These are phyloP conservation scores for Phytophthora aleatoria DNA, from an alignment of 352 stramenopile species.

Conservation along the genomic window DNA sequence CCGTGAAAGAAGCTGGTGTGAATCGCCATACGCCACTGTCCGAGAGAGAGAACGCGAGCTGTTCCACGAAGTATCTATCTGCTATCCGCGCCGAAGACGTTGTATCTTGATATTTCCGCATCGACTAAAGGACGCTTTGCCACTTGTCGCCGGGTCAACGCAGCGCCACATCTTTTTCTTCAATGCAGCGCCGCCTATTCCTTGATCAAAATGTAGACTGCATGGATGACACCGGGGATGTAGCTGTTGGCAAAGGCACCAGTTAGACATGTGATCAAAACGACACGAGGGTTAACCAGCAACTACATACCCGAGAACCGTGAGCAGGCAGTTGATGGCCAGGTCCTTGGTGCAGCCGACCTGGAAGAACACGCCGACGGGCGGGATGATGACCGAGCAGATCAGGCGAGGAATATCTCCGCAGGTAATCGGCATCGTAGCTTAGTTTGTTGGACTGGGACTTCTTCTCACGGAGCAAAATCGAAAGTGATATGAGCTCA, in stretches of 20 bases:
- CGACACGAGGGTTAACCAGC: background rate
- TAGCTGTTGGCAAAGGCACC: conserved; percentile 39
- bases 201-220: conserved; percentile 76
- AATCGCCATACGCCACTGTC: conserved; percentile 20
- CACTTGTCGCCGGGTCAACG: background rate
- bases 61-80: conserved; percentile 6
- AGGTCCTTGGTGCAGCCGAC: conserved; percentile 67
- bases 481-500: conserved; percentile 26
- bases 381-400: conserved; percentile 70
- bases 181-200: conserved; percentile 46
- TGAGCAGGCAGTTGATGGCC: conserved; percentile 74
- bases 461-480: conserved; percentile 23
- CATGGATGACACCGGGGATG: conserved; percentile 75
- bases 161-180: conserved; percentile 32
- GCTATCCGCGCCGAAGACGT: conserved; percentile 3
- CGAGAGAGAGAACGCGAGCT: conserved; percentile 19
- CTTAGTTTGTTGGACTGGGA: conserved; percentile 1
- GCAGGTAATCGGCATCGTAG: conserved; percentile 64
- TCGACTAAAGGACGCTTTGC: conserved; percentile 1
- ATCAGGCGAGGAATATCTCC: conserved; percentile 73
- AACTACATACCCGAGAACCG: conserved; percentile 50
- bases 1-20: background rate
- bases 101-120: conserved; percentile 11
- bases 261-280: conserved; percentile 13
- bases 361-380: conserved; percentile 64